Evolutionary conservation across 73 alveolate genomes (phyloP).

Genomic region (Durusdinium trenchii): DNA sequence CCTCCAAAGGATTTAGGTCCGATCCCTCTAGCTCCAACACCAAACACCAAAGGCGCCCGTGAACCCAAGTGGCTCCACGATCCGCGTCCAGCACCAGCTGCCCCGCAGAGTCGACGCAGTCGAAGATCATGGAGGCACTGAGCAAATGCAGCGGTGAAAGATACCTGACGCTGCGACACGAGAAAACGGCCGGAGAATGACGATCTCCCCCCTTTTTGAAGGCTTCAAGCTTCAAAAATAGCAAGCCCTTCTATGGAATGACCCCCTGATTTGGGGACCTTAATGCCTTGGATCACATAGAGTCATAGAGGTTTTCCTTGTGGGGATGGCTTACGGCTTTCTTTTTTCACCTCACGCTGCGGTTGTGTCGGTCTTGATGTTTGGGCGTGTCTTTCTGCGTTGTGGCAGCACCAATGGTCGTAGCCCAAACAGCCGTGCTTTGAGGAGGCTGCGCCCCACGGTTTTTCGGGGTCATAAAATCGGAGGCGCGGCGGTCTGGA

Average conservation of each 20-base stretch:
- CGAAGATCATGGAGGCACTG: constrained; percentile 69
- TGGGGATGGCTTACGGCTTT: no score
- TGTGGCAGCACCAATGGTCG: background rate
- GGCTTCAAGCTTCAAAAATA: background rate
- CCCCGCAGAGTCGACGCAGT: constrained; percentile 48
- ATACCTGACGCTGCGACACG: background rate
- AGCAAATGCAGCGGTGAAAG: constrained; percentile 40
- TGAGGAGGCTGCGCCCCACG: background rate
- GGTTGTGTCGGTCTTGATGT: no score
- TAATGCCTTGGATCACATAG: no score
- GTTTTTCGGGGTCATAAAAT: background rate
- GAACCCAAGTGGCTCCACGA: constrained; percentile 23
- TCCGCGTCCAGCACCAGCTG: constrained; percentile 43
- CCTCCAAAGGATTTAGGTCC: background rate
- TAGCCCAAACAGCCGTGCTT: background rate
- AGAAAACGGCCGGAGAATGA: background rate
- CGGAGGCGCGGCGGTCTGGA: no score
- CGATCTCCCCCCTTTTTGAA: background rate
- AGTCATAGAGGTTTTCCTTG: no score
- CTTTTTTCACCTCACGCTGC: no score
- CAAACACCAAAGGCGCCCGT: background rate
- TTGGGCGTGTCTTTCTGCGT: background rate
- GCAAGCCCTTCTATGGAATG: no score
- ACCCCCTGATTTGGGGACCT: no score
- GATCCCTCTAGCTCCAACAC: background rate